phyloP scores from a whole-genome alignment of 2,329 filamentous ascomycete species.

The Biscogniauxia mediterranea region DNA sequence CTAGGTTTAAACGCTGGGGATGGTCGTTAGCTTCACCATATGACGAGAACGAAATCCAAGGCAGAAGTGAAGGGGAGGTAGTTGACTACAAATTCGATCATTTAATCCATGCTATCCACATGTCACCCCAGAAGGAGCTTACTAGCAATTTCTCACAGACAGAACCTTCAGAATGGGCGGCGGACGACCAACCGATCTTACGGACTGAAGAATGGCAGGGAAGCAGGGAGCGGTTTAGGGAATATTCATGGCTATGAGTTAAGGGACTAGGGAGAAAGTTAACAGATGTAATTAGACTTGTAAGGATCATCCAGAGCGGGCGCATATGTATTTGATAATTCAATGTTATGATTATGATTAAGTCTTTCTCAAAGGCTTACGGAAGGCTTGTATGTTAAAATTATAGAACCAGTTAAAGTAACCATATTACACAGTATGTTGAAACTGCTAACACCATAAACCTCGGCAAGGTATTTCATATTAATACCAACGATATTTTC shows the following conservation, averaged over 20 bases:
- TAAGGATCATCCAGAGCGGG: no score
- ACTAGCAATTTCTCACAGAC: background rate
- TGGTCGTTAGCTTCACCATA: background rate
- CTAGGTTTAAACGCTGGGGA: background rate
- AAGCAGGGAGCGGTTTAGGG: background rate
- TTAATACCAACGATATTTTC: no score
- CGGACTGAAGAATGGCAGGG: background rate
- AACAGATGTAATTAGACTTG: no score
- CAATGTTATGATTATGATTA: no score
- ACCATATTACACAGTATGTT: no score
- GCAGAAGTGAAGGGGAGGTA: background rate
- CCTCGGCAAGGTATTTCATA: no score
- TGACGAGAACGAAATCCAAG: background rate
- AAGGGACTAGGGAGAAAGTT: no score
- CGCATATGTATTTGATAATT: no score
- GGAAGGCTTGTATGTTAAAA: no score
- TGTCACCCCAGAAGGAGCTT: background rate
- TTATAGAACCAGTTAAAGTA: no score
- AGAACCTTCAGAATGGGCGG: background rate
- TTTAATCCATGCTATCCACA: background rate
- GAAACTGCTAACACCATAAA: no score
- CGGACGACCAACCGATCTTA: background rate
- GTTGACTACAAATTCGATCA: background rate
- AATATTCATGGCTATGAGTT: background rate
- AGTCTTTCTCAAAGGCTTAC: no score